Conservation (phyloP, 306 rosid genomes). For the Prunus campanulata region DNA sequence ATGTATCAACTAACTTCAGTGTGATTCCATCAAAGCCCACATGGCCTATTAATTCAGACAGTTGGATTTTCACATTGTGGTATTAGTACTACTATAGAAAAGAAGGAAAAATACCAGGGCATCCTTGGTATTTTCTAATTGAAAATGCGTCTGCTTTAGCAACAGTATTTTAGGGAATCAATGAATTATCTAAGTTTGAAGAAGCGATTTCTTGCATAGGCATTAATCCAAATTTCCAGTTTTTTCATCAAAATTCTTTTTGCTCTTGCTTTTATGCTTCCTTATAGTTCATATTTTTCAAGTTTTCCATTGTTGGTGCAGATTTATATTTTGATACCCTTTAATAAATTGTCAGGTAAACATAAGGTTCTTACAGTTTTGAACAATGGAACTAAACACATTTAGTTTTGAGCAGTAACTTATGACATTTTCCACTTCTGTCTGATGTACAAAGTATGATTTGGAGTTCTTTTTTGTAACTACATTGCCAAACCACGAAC, state of each 20-base stretch:
- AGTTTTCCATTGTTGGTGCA: not conserved
- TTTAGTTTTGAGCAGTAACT: not conserved
- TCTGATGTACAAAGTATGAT: not conserved
- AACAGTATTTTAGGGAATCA: not conserved
- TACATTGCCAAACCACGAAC: constrained; percentile 7
- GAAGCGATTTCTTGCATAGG: not conserved
- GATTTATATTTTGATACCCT: not conserved
- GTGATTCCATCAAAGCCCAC: constrained; percentile 26
- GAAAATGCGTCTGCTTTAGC: not conserved
- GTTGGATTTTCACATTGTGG: constrained; percentile 14
- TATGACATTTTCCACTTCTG: not conserved
- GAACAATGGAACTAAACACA: not conserved
- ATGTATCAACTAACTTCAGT: constrained; percentile 20
- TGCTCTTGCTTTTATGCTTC: not conserved
- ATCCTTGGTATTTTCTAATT: constrained; percentile 1
- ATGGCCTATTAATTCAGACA: constrained; percentile 27
- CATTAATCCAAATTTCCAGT: not conserved
- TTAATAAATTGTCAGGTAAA: not conserved
- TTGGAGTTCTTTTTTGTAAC: constrained; percentile 11
- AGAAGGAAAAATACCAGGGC: not conserved
- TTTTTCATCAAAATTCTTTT: not conserved
- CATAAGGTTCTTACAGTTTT: not conserved
- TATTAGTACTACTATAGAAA: not conserved
- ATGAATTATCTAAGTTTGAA: not conserved
- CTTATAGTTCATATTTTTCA: not conserved